These are phyloP conservation scores for Blastocladiella emersonii DNA, from an alignment of 371 early-diverging fungal species.

Conservation along the genomic window DNA sequence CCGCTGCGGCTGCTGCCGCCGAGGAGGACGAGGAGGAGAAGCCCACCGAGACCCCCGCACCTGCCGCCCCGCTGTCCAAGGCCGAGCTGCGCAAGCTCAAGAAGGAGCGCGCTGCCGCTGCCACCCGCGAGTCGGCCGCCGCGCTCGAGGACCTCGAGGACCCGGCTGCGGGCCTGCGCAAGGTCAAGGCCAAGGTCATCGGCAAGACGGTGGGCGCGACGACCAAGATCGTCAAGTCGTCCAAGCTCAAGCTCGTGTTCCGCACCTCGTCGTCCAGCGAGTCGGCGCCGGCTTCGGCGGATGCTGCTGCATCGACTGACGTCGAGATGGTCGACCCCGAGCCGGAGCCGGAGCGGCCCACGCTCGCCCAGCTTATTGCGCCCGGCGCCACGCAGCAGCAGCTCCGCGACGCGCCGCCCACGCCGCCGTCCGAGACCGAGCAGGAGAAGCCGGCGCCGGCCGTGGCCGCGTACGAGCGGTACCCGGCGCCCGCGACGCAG, in stretches of 20 bases:
- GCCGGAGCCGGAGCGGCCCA: too few relatives aligned
- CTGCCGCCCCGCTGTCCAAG: not conserved
- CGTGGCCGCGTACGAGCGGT: too few relatives aligned
- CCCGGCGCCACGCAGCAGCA: too few relatives aligned
- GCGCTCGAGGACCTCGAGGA: not conserved
- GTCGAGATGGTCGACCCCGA: too few relatives aligned
- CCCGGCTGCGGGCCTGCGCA: not conserved
- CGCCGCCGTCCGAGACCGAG: too few relatives aligned
- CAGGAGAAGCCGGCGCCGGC: too few relatives aligned
- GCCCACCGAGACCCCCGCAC: not conserved
- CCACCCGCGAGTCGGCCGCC: not conserved
- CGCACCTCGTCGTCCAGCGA: too few relatives aligned
- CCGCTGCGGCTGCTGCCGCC: not conserved
- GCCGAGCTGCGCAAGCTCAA: not conserved
- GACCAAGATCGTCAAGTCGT: constrained; percentile 16
- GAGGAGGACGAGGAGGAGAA: not conserved
- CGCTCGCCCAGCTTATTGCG: too few relatives aligned
- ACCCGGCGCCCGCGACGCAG: too few relatives aligned
- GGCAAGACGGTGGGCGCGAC: constrained; percentile 13
- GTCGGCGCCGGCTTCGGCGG: too few relatives aligned
- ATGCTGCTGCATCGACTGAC: too few relatives aligned
- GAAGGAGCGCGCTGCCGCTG: not conserved
- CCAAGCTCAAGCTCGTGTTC: constrained; percentile 12
- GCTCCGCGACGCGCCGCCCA: constrained; percentile 15
- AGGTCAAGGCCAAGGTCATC: constrained; percentile 9